Percentiles rank a stretch among this genome's conserved stretches.
Evolutionary conservation across 768 basidiomycete species (phyloP).

Genomic region (Phaeotremella skinneri): DNA sequence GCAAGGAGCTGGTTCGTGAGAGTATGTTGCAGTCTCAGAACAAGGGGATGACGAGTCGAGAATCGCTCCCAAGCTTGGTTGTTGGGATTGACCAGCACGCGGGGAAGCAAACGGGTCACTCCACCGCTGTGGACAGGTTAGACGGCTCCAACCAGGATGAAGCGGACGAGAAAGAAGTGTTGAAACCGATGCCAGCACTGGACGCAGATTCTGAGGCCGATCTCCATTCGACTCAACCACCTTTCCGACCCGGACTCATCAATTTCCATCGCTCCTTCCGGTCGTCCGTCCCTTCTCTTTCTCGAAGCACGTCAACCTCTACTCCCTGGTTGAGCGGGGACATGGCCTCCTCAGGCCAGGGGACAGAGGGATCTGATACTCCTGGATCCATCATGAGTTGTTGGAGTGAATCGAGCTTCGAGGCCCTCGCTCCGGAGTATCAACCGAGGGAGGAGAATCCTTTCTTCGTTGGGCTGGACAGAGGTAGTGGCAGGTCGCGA

Average conservation of each 20-base stretch:
- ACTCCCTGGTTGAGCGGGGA: slow-evolving; percentile 1
- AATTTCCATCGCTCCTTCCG: slow-evolving; percentile 25
- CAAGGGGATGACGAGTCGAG: too few relatives aligned
- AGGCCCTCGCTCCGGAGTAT: slow-evolving; percentile 12
- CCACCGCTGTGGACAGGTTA: too few relatives aligned
- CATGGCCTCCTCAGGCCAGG: neutral
- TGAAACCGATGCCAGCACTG: too few relatives aligned
- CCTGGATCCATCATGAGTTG: slow-evolving; percentile 10
- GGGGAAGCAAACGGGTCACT: too few relatives aligned
- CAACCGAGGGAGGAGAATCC: too few relatives aligned
- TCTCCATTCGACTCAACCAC: neutral
- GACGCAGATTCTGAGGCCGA: neutral
- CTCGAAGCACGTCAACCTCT: slow-evolving; percentile 2
- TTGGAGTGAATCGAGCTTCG: slow-evolving; percentile 32
- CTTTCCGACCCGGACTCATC: slow-evolving; percentile 33
- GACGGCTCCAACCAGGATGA: too few relatives aligned
- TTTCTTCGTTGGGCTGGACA: too few relatives aligned
- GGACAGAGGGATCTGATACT: slow-evolving; percentile 2
- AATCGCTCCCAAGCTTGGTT: too few relatives aligned
- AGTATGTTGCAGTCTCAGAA: too few relatives aligned
- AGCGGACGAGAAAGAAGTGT: neutral
- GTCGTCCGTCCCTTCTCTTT: slow-evolving; percentile 2
- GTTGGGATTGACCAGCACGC: too few relatives aligned
- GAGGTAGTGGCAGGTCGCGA: too few relatives aligned
- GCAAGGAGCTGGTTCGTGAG: too few relatives aligned